A percentile compares a stretch with the other conserved stretches of the same genome.
Evolutionary conservation across 306 rosid genomes (phyloP).

Genomic region (Ormosia semicastrata): DNA sequence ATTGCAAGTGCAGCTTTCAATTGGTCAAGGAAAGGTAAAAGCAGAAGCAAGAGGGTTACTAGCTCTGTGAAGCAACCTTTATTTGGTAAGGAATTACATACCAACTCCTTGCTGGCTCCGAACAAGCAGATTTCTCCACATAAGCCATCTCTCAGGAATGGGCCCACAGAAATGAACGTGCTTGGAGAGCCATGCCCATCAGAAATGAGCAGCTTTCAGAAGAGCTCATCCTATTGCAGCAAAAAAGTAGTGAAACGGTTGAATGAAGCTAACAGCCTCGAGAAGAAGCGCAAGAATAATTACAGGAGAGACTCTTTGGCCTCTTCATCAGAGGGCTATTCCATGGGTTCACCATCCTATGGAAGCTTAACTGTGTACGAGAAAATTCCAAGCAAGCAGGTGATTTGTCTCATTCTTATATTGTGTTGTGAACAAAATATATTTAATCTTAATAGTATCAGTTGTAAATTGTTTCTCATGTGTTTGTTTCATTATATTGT

Average conservation of each 20-base stretch:
- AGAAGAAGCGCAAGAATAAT: slow-evolving; percentile 42
- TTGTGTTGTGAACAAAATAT: too few species aligned
- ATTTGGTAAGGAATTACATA: slow-evolving; percentile 25
- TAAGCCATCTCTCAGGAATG: slow-evolving; percentile 36
- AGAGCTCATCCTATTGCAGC: slow-evolving; percentile 30
- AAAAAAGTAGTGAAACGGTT: background rate
- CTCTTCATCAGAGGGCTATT: slow-evolving; percentile 57
- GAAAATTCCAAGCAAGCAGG: slow-evolving; percentile 56
- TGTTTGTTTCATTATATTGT: background rate
- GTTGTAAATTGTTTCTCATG: background rate
- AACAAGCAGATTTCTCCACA: slow-evolving; percentile 31
- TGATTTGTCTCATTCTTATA: background rate
- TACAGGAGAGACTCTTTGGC: slow-evolving; percentile 73
- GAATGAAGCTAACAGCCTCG: slow-evolving; percentile 51
- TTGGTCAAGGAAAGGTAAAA: slow-evolving; percentile 32
- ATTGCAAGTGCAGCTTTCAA: slow-evolving; percentile 38
- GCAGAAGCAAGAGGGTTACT: slow-evolving; percentile 7
- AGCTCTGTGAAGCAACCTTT: slow-evolving; percentile 16
- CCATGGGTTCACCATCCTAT: slow-evolving; percentile 59
- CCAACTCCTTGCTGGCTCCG: background rate
- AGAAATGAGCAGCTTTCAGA: slow-evolving; percentile 66
- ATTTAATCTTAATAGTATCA: too few species aligned
- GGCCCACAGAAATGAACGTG: slow-evolving; percentile 37
- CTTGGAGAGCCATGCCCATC: slow-evolving; percentile 45
- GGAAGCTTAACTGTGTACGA: slow-evolving; percentile 84